Percentiles rank a stretch among this genome's conserved stretches.
Conservation (phyloP, 768 basidiomycete species). For the Mycena polygramma region DNA sequence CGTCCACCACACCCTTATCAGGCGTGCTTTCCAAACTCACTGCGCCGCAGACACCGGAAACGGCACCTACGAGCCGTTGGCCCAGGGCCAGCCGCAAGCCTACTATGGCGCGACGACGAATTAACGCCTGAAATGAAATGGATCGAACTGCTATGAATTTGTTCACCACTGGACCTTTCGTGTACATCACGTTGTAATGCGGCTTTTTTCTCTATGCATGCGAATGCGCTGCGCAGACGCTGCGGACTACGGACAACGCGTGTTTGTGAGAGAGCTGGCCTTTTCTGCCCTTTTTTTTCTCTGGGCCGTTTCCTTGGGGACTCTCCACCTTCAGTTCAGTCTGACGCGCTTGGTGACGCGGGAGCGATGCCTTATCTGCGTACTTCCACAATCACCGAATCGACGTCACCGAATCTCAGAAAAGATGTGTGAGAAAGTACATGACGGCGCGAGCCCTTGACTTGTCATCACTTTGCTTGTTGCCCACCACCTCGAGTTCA, state of each 20-base stretch:
- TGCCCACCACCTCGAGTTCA: too few species aligned
- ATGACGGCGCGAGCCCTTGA: too few species aligned
- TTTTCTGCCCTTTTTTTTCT: neutral
- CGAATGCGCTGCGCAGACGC: neutral
- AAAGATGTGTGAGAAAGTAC: too few species aligned
- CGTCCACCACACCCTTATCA: constrained; percentile 46
- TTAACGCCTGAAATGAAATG: neutral
- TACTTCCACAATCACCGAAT: too few species aligned
- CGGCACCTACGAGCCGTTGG: constrained; percentile 44
- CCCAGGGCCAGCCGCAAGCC: constrained; percentile 38
- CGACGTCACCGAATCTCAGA: too few species aligned
- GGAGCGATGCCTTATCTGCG: too few species aligned
- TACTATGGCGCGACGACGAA: constrained; percentile 39
- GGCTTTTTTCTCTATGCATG: neutral
- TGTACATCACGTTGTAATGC: neutral
- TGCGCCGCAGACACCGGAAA: constrained; percentile 44
- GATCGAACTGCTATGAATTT: neutral
- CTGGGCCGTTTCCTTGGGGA: too few species aligned
- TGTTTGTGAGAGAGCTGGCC: too few species aligned
- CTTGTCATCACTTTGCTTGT: too few species aligned
- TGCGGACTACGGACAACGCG: neutral
- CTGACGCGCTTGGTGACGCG: too few species aligned
- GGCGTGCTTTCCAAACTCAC: neutral
- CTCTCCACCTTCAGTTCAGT: too few species aligned
- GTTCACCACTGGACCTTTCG: neutral